Evolutionary conservation across 1,284 basidiomycete genomes (phyloP).

Genomic region (Hortiboletus rubellus): DNA sequence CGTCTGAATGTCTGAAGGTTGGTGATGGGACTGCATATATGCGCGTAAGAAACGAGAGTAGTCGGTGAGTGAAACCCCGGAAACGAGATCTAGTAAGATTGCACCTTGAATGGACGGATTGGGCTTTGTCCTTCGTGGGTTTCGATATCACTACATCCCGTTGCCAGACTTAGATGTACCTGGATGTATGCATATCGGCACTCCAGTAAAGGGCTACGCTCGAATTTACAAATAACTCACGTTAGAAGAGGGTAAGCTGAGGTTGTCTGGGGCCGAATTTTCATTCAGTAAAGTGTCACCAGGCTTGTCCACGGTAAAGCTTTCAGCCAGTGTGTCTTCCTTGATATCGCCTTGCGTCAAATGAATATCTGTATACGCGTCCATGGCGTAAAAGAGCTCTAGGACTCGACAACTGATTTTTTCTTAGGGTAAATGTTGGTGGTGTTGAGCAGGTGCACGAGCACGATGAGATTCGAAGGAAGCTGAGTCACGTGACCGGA

Average conservation of each 20-base stretch:
- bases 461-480: neutral
- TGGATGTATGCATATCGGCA: slow-evolving; percentile 17
- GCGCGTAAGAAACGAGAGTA: slow-evolving; percentile 12
- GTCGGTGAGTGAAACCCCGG: neutral
- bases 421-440: neutral
- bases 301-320: neutral
- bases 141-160: neutral
- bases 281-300: neutral
- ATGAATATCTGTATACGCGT: neutral
- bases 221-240: slow-evolving; percentile 5
- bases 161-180: neutral
- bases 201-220: neutral
- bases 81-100: neutral
- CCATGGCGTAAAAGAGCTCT: slow-evolving; percentile 10
- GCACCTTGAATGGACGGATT: slow-evolving; percentile 9
- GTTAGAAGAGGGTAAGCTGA: neutral
- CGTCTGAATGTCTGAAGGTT: neutral
- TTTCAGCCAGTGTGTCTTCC: neutral
- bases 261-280: neutral
- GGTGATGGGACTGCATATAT: slow-evolving; percentile 23
- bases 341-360: neutral
- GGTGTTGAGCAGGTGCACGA: neutral
- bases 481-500: slow-evolving; percentile 19
- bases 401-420: neutral
- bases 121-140: neutral